A percentile compares a stretch with the other conserved stretches of the same genome.
phyloP scores from a whole-genome alignment of 805 yeast genomes.

The Alloascoidea africana region DNA sequence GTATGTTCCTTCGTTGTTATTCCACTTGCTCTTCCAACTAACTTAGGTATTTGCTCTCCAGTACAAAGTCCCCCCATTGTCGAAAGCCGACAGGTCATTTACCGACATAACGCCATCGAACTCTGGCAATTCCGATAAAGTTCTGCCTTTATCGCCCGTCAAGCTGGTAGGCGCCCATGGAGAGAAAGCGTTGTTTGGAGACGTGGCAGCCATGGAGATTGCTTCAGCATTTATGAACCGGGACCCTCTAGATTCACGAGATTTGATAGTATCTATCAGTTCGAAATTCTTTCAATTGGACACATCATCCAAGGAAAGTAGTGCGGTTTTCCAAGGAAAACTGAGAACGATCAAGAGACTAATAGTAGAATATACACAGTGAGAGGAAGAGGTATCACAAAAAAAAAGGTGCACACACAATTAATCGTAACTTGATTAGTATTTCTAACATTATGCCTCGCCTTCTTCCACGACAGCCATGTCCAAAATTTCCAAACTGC shows the following conservation, averaged over 20 bases:
- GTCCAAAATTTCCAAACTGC: constrained; percentile 69
- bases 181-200: neutral
- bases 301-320: too few species aligned
- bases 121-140: neutral
- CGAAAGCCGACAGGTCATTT: too few species aligned
- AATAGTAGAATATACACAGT: neutral
- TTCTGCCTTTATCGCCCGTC: neutral
- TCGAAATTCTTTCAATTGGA: neutral
- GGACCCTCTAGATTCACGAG: neutral
- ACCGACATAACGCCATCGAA: neutral
- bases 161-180: too few species aligned
- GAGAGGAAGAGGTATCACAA: neutral
- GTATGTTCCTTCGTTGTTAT: neutral
- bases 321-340: too few species aligned
- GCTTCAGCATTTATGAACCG: neutral
- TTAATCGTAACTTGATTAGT: neutral
- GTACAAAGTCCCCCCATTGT: neutral
- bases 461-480: constrained; percentile 71
- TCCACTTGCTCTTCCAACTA: neutral
- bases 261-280: neutral
- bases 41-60: neutral
- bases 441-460: constrained; percentile 14
- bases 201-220: neutral
- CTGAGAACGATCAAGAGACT: neutral
- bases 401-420: neutral